phyloP scores from a whole-genome alignment of 2,329 filamentous ascomycete genomes.

The Phialophora expanda region DNA sequence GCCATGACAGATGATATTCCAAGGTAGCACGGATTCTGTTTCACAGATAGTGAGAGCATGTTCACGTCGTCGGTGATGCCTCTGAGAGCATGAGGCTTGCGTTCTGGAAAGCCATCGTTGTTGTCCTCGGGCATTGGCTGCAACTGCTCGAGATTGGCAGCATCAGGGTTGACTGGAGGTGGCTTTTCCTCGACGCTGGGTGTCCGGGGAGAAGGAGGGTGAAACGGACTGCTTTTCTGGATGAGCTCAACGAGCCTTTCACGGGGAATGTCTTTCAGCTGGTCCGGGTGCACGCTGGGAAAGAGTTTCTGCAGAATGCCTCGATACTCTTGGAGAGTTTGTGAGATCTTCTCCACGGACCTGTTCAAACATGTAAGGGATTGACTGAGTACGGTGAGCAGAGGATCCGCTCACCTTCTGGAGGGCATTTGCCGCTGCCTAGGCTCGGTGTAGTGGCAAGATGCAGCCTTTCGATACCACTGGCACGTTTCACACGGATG shows the following conservation, averaged over 20 bases:
- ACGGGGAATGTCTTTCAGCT: conserved; percentile 60
- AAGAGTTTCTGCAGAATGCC: conserved; percentile 67
- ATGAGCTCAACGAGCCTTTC: conserved; percentile 65
- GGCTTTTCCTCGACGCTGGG: conserved; percentile 53
- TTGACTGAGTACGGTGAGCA: conserved; percentile 14
- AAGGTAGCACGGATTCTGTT: conserved; percentile 68
- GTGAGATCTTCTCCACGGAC: conserved; percentile 67
- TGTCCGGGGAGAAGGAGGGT: conserved; percentile 51
- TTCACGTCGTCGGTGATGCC: conserved; percentile 73
- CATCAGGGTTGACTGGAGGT: conserved; percentile 53
- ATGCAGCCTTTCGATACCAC: conserved; percentile 78
- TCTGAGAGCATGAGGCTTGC: conserved; percentile 59
- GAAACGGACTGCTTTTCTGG: conserved; percentile 52
- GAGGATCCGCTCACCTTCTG: conserved; percentile 65
- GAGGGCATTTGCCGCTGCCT: conserved; percentile 77
- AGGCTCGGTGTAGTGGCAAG: conserved; percentile 81
- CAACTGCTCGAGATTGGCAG: conserved; percentile 63
- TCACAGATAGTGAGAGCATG: conserved; percentile 66
- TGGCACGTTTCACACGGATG: conserved; percentile 83
- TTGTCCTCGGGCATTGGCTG: conserved; percentile 77
- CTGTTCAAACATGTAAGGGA: conserved; percentile 43
- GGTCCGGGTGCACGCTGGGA: conserved; percentile 61
- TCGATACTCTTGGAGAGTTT: conserved; percentile 69
- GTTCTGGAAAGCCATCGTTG: conserved; percentile 41
- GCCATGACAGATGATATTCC: conserved; percentile 78